A percentile compares a stretch with the other conserved stretches of the same genome.
Evolutionary conservation across 1,284 basidiomycete genomes (phyloP).

Genomic region (Tilletiopsis washingtonensis): DNA sequence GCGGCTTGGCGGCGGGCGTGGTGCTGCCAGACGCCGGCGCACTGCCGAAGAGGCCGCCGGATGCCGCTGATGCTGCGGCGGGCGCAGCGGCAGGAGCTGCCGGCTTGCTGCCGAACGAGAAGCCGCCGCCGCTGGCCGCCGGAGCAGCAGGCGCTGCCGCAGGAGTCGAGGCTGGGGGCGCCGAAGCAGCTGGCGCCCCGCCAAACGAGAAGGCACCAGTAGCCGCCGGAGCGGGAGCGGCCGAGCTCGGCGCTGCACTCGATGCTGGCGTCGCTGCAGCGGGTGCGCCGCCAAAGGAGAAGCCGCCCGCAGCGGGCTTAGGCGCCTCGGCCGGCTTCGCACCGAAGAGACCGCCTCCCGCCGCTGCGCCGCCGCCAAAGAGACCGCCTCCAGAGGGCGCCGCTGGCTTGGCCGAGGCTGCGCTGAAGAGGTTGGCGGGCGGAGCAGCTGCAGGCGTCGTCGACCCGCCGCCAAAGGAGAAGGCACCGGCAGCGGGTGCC

Average conservation of each 20-base stretch:
- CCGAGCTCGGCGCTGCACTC: background rate
- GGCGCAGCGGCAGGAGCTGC: background rate
- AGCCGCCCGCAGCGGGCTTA: background rate
- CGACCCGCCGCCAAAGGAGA: background rate
- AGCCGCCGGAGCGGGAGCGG: conserved; percentile 3
- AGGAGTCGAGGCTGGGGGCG: conserved; percentile 13
- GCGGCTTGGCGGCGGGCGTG: background rate
- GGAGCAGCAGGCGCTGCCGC: conserved; percentile 17
- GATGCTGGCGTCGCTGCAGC: background rate
- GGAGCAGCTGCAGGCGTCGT: conserved; percentile 5
- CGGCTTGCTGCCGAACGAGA: conserved; percentile 8
- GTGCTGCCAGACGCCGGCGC: background rate
- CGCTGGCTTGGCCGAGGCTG: background rate
- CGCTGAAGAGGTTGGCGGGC: conserved; percentile 6
- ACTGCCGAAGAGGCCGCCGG: conserved; percentile 11
- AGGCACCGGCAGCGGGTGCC: conserved; percentile 4
- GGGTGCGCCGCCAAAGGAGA: background rate
- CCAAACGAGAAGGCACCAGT: background rate
- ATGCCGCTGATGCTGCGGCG: conserved; percentile 12
- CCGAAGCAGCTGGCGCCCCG: conserved; percentile 9
- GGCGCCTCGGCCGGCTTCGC: conserved; percentile 1
- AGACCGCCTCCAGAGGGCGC: background rate
- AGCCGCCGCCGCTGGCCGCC: conserved; percentile 9
- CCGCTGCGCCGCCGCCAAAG: background rate
- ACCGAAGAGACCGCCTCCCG: no score